Percentiles rank a stretch among this genome's conserved stretches.
phyloP scores from a whole-genome alignment of 345 rosid species.

The Tarenaya hassleriana region DNA sequence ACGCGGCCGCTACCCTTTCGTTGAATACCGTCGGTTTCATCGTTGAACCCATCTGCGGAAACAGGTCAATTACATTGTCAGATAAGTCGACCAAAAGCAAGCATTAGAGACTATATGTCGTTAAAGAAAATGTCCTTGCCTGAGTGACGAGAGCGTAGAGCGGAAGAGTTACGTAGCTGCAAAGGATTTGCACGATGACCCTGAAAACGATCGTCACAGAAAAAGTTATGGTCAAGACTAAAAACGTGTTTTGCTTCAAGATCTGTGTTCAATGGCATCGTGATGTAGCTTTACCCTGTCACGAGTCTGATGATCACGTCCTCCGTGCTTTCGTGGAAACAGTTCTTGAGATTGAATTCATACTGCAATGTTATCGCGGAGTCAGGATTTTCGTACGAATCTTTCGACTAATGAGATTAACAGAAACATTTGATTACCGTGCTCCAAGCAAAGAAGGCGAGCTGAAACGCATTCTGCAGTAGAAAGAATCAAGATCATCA shows the following conservation, averaged over 20 bases:
- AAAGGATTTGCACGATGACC: constrained; percentile 60
- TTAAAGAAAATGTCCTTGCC: constrained; percentile 28
- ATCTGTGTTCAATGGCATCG: not conserved
- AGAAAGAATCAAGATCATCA: constrained; percentile 1
- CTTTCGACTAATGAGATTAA: not conserved
- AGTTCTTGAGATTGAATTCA: constrained; percentile 36
- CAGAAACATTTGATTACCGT: constrained; percentile 37
- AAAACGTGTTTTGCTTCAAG: not conserved
- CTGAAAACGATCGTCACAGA: constrained; percentile 34
- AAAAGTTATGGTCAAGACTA: constrained; percentile 1
- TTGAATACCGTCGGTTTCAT: constrained; percentile 86
- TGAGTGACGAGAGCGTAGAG: constrained; percentile 94
- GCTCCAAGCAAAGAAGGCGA: constrained; percentile 89
- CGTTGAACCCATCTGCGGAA: constrained; percentile 69
- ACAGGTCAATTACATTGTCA: constrained; percentile 1
- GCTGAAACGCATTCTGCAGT: constrained; percentile 76
- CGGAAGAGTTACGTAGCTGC: constrained; percentile 96
- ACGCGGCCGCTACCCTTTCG: constrained; percentile 63
- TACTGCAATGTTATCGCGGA: constrained; percentile 39
- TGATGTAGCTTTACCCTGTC: constrained; percentile 53
- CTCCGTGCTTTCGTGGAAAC: constrained; percentile 46
- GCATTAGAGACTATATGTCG: too few relatives aligned
- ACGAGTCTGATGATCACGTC: constrained; percentile 56
- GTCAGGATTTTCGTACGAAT: too few relatives aligned
- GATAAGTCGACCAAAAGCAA: not conserved